Evolutionary conservation across 441 rosid species (phyloP).

Genomic region (Pelargonium myrrhifolium): DNA sequence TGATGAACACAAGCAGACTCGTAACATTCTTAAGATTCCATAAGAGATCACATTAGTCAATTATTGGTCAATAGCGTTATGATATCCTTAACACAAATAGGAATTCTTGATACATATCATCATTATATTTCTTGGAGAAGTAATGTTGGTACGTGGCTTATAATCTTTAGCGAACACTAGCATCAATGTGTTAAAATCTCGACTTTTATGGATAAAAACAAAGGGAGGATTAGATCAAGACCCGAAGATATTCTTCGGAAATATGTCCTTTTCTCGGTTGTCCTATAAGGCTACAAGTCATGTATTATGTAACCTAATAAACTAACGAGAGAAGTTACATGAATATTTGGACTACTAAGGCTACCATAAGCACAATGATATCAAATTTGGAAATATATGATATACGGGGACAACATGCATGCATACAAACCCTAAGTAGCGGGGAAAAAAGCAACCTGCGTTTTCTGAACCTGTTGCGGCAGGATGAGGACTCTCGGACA

Average conservation of each 20-base stretch:
- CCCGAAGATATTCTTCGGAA: no score
- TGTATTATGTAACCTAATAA: no score
- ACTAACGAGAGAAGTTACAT: no score
- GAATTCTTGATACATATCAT: not conserved
- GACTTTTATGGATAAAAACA: no score
- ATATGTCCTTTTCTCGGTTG: no score
- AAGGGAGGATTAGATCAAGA: no score
- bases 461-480: conserved; percentile 21
- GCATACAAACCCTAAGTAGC: conserved; percentile 11
- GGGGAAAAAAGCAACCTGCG: conserved; percentile 33
- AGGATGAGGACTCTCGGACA: conserved; percentile 18
- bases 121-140: no score
- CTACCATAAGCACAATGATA: no score
- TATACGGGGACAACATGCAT: not conserved
- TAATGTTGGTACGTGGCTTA: not conserved
- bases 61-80: not conserved
- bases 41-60: not conserved
- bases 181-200: not conserved
- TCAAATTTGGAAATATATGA: not conserved
- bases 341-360: no score
- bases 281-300: no score
- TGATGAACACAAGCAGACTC: not conserved
- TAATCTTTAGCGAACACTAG: not conserved
- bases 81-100: not conserved
- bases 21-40: not conserved